These are phyloP conservation scores for Prunella vulgaris DNA, from an alignment of 257 asterid species.

Conservation along the genomic window DNA sequence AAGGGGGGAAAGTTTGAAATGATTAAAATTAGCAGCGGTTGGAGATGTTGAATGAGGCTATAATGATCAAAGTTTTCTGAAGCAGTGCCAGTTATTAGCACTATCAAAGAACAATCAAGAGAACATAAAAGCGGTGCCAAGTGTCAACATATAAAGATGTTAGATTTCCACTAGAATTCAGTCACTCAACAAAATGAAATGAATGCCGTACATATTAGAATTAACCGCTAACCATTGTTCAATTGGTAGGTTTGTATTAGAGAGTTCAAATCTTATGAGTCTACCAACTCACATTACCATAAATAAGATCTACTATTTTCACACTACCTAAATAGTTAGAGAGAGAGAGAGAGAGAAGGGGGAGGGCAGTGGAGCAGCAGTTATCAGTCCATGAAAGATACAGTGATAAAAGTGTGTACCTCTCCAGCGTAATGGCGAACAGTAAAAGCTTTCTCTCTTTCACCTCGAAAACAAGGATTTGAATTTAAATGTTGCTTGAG, in stretches of 20 bases:
- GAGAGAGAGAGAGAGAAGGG: neutral
- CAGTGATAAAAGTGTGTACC: slow-evolving; percentile 39
- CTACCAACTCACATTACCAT: neutral
- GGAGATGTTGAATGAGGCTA: neutral
- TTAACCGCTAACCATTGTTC: slow-evolving; percentile 1
- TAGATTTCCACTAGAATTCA: neutral
- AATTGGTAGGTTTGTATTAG: neutral
- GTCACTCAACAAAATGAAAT: neutral
- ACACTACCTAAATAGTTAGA: neutral
- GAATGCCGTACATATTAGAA: neutral
- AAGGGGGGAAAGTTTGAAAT: neutral
- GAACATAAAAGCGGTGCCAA: too few relatives aligned
- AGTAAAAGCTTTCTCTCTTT: slow-evolving; percentile 75
- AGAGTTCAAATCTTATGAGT: neutral
- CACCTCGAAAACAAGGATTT: slow-evolving; percentile 82
- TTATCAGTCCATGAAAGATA: slow-evolving; percentile 9
- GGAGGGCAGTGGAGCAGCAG: neutral
- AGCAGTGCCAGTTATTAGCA: neutral
- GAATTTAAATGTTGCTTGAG: slow-evolving; percentile 81
- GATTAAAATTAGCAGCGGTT: slow-evolving; percentile 1
- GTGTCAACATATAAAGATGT: neutral
- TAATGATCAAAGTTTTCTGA: neutral
- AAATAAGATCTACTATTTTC: neutral
- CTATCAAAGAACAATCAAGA: too few relatives aligned
- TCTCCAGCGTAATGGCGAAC: slow-evolving; percentile 97